phyloP scores from a whole-genome alignment of 495 filamentous ascomycete species.

The Penicillium diatomitis region DNA sequence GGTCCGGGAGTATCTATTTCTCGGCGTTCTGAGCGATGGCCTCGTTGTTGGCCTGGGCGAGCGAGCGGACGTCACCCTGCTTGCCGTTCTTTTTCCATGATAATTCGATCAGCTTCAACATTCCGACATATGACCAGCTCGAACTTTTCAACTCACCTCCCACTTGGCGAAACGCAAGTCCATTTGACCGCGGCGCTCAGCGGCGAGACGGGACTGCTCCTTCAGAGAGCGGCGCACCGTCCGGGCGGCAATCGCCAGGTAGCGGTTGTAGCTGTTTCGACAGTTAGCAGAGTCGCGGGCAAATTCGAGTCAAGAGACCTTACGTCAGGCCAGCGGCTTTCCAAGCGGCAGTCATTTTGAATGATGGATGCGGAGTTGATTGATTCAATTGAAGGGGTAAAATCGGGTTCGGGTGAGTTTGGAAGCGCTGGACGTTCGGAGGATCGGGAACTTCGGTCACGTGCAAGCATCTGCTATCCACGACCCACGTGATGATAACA shows the following conservation, averaged over 20 bases:
- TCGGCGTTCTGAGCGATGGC: slow-evolving; percentile 39
- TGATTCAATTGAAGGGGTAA: slow-evolving; percentile 23
- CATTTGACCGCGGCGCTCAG: slow-evolving; percentile 83
- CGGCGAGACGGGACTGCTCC: slow-evolving; percentile 74
- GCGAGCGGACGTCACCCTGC: slow-evolving; percentile 74
- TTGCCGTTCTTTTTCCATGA: slow-evolving; percentile 71
- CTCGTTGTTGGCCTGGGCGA: slow-evolving; percentile 63
- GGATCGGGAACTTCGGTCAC: slow-evolving; percentile 32
- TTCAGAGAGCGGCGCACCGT: slow-evolving; percentile 79
- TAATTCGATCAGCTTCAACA: slow-evolving; percentile 14
- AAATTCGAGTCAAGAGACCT: slow-evolving; percentile 16
- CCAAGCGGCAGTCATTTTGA: slow-evolving; percentile 97
- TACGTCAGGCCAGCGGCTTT: slow-evolving; percentile 97
- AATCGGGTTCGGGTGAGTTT: slow-evolving; percentile 27
- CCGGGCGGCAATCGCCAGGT: slow-evolving; percentile 47
- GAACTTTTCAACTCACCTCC: slow-evolving; percentile 52
- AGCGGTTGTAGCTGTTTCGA: slow-evolving; percentile 42
- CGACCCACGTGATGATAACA: slow-evolving; percentile 2
- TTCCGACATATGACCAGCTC: not conserved
- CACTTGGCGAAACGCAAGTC: slow-evolving; percentile 93
- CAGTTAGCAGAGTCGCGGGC: slow-evolving; percentile 20
- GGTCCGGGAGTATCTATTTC: slow-evolving; percentile 25
- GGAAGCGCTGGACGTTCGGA: slow-evolving; percentile 32
- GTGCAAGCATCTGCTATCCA: slow-evolving; percentile 7
- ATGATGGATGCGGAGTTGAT: slow-evolving; percentile 18